phyloP scores from a whole-genome alignment of 495 filamentous ascomycete species.

The Sabuloglossum arenarium region DNA sequence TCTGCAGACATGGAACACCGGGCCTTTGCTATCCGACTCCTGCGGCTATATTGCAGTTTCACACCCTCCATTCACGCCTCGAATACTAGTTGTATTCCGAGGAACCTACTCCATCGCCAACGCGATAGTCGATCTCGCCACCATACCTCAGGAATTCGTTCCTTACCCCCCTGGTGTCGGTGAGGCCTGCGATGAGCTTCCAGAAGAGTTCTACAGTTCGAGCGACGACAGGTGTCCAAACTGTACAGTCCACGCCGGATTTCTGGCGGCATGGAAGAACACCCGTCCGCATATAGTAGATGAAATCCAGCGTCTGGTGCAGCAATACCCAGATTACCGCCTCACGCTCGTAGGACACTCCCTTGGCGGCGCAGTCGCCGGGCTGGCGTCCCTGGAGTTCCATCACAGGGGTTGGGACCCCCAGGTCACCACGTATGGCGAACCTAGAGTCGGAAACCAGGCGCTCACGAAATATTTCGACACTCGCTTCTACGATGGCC shows the following conservation, averaged over 20 bases:
- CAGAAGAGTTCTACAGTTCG: too few relatives aligned
- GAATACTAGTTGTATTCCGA: slow-evolving; percentile 80
- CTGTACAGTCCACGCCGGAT: slow-evolving; percentile 85
- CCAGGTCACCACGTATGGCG: slow-evolving; percentile 75
- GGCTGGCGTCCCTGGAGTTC: slow-evolving; percentile 66
- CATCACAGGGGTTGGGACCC: slow-evolving; percentile 44
- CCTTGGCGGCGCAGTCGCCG: slow-evolving; percentile 79
- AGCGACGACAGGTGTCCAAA: slow-evolving; percentile 36
- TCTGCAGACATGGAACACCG: slow-evolving; percentile 68
- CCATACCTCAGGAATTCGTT: slow-evolving; percentile 71
- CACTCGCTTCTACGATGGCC: slow-evolving; percentile 27
- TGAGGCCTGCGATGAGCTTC: slow-evolving; percentile 3
- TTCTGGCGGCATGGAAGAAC: slow-evolving; percentile 61
- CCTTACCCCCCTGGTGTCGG: slow-evolving; percentile 49
- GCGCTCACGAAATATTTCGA: slow-evolving; percentile 49
- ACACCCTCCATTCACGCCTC: slow-evolving; percentile 32
- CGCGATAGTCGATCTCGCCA: slow-evolving; percentile 71
- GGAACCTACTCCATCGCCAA: slow-evolving; percentile 89
- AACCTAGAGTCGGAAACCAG: slow-evolving; percentile 67
- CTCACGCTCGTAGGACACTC: slow-evolving; percentile 75
- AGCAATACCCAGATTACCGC: slow-evolving; percentile 44
- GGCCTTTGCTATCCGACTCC: slow-evolving; percentile 66
- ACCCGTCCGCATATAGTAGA: slow-evolving; percentile 43
- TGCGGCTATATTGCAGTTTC: slow-evolving; percentile 87
- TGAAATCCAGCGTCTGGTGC: slow-evolving; percentile 28